phyloP scores from a whole-genome alignment of 148 eudicot species.

The Cornus florida region DNA sequence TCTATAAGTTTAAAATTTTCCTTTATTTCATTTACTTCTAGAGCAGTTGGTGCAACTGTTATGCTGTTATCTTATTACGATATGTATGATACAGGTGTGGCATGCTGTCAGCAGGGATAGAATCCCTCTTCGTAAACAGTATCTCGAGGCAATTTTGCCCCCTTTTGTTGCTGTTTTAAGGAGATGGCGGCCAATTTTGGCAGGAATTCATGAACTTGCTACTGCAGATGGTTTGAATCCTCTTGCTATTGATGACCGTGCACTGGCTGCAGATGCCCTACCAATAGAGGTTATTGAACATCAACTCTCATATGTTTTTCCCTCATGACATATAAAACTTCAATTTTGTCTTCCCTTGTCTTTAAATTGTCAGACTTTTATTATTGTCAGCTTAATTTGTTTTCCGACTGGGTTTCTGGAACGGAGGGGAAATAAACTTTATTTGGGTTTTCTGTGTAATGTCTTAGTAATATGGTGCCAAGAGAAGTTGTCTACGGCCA shows the following conservation, averaged over 20 bases:
- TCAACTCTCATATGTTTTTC: neutral
- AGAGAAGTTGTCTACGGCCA: neutral
- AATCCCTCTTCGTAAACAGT: slow-evolving; percentile 83
- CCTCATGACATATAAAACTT: neutral
- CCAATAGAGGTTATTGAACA: slow-evolving; percentile 77
- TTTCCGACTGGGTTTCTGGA: neutral
- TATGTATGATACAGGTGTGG: slow-evolving; percentile 67
- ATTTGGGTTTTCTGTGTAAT: neutral
- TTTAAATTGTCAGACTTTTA: neutral
- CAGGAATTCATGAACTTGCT: slow-evolving; percentile 97
- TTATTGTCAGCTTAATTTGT: neutral
- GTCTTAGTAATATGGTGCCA: neutral
- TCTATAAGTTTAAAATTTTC: neutral
- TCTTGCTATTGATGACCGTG: slow-evolving; percentile 83
- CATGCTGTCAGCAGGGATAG: slow-evolving; percentile 81
- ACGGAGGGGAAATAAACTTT: neutral
- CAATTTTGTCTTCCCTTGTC: neutral
- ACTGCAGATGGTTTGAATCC: slow-evolving; percentile 86
- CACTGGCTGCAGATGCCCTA: slow-evolving; percentile 86
- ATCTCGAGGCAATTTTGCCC: slow-evolving; percentile 86
- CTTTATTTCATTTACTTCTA: neutral
- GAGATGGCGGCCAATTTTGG: slow-evolving; percentile 95
- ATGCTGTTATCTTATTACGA: neutral
- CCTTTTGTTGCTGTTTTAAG: slow-evolving; percentile 90
- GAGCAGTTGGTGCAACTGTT: slow-evolving; percentile 1